These are phyloP conservation scores for Nephelium lappaceum DNA, from an alignment of 345 rosid species.

Conservation along the genomic window DNA sequence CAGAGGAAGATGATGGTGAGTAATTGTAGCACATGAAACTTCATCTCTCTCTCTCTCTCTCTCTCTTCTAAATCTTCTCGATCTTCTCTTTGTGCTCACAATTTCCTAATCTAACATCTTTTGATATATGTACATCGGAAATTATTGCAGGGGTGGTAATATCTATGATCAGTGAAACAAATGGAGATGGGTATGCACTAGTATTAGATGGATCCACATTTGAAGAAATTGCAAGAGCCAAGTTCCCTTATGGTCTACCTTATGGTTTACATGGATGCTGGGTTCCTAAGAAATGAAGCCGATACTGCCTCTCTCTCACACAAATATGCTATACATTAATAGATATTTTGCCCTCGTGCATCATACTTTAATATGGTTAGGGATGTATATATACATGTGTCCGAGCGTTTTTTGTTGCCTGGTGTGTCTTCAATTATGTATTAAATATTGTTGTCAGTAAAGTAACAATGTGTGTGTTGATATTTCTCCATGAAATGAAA, in stretches of 20 bases:
- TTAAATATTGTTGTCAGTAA: background rate
- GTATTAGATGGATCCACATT: constrained; percentile 79
- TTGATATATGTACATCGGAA: background rate
- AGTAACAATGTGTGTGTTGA: background rate
- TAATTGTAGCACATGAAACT: constrained; percentile 1
- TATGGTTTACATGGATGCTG: constrained; percentile 97
- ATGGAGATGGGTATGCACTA: constrained; percentile 84
- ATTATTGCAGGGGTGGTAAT: constrained; percentile 70
- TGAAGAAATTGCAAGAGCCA: constrained; percentile 92
- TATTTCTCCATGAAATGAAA: background rate
- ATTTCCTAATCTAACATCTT: background rate
- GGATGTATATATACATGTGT: background rate
- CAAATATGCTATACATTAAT: background rate
- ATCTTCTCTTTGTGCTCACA: background rate
- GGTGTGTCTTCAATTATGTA: background rate
- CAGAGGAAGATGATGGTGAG: constrained; percentile 91
- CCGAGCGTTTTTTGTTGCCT: background rate
- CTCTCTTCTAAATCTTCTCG: background rate
- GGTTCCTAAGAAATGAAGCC: constrained; percentile 58
- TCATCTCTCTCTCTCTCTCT: background rate
- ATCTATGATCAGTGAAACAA: constrained; percentile 74
- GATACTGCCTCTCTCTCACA: background rate
- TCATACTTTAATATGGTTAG: background rate
- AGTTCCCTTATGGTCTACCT: constrained; percentile 90
- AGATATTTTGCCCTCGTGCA: background rate